Evolutionary conservation across 306 rosid species (phyloP).

Genomic region (barrel medic (Medicago truncatula)): MtrunA17r5.0-ANR NC_053044.1:51541501-51542000

Average conservation of each 20-base stretch:
- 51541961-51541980: conserved; percentile 58
- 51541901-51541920: background rate
- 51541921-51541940: background rate
- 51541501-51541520: no score
- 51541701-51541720: background rate
- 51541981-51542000: conserved; percentile 50
- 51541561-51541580: no score
- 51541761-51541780: conserved; percentile 13
- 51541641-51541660: no score
- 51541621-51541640: no score
- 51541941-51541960: background rate
- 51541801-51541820: background rate
- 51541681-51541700: no score
- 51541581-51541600: no score
- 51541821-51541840: background rate
- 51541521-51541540: no score
- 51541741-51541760: background rate
- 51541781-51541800: background rate
- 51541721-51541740: conserved; percentile 10
- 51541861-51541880: background rate
- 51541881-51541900: background rate
- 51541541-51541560: no score
- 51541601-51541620: no score
- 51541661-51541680: no score
- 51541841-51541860: conserved; percentile 26